Base-by-base conservation (phyloP, 2,329 filamentous ascomycete species). In the Penicillium crustosum region DNA sequence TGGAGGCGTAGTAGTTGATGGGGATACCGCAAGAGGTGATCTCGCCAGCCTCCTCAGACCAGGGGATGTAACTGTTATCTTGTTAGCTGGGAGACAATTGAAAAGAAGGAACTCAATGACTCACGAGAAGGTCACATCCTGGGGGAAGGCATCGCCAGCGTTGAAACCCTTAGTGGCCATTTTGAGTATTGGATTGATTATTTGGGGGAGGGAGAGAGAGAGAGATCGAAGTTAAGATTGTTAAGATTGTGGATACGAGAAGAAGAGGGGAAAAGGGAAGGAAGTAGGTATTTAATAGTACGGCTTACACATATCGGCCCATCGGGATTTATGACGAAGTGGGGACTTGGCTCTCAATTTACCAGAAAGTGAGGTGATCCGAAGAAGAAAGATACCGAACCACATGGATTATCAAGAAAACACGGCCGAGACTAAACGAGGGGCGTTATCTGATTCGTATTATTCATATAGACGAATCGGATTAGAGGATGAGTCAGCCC, bases 91-190 rank as follows among this genome's bases (percentile, higher is more conserved):
- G 41, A 21, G 43, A 43, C 39, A 51, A 52, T 33, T 49, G 41
- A 17, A 31, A 25, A 12, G 29, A 43, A 13, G 41, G 29, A 43
- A 23, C 25, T 47, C 17, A 13, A 47, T 15, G 5, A 78, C 83
- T 70, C 78, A 88, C 86, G 82, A 82, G 83, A 97, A 97, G 76
- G 82, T 82, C 61, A 96, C 88, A 68, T 84, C 89, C 67, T 86
- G 80, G 67, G 93, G 93, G 83, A 97, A 93, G 74, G 81, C 81
- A 76, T 96, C 91, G 73, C 93, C 93, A 74, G 84, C 83, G 76
- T 93, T 87, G 77, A 94, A 84, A 75, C 83, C 83, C 55, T 58
- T 58, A 79, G 88, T 57, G 79, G 88, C 75, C 84, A 86, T 86
- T 71, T 66, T 78, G 69, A 57, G 7, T 17, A 29, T 35, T 48